Base-by-base conservation (phyloP, 75 land plant species). In the Pseudotsuga menziesii region DNA sequence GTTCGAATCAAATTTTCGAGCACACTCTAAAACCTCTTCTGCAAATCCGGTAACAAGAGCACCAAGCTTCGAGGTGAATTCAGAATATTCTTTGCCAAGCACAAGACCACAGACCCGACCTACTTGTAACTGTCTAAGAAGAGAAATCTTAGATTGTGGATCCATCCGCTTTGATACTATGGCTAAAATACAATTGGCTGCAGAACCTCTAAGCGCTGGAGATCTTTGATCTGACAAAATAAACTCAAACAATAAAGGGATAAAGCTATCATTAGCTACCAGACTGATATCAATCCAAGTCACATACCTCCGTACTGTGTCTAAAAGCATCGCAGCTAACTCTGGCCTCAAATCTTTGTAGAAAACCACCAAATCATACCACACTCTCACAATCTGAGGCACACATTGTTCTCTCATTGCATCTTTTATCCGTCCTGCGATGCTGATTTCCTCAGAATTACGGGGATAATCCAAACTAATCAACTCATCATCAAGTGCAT, bases 151-250 rank as follows among this genome's bases (percentile, higher is more conserved):
- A 26, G 87, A 66, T 9, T 83, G 70, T 2, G 83, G 80, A 80
- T 97, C 98, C 99, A 97, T 97, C 61, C 95, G 81, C 83, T 97
- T 97, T 5, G 88, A 85, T 2, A 97, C 93, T 36, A 97, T 82
- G 9, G 95, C 93, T 75, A 89, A 73, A 22, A 97, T 64, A 76
- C 95, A 92, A 56, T 86, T 82, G 2, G 95, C 95, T 36, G 98
- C 93, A 72, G 98, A 88, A 58, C 86, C 90, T 48, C 95, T 88
- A 2, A 97, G 86, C 73, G 81, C 84, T 60, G 82, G 85, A 16
- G 77, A 22, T 48, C 82, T 76, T 44, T 81, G 89, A 25, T 88
- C 84, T 3, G 78, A 75, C 64, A 89, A 78, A 32, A 90, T 78
- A 61, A 94, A 78, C 55, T 97, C 96, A 81, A 97, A 94, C 39